These are phyloP conservation scores for Capsicum chinense DNA, from an alignment of 257 asterid species.

Conservation along the genomic window DNA sequence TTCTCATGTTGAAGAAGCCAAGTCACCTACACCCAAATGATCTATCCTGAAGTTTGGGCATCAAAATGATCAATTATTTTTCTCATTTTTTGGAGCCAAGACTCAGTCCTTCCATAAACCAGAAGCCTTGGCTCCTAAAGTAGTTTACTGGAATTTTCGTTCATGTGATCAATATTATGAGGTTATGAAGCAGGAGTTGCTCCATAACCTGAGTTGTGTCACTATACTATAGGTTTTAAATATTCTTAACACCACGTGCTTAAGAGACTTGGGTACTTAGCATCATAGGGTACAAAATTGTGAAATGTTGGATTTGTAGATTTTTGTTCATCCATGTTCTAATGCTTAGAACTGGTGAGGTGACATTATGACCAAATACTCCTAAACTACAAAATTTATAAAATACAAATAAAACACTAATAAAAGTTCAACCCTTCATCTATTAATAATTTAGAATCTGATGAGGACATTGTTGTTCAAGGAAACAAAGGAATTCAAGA, in stretches of 20 bases:
- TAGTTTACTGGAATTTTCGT: not conserved
- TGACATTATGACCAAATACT: not conserved
- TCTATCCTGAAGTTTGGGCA: not conserved
- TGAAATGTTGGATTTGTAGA: constrained; percentile 21
- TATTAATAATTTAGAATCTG: too few relatives aligned
- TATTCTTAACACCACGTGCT: not conserved
- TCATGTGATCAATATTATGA: not conserved
- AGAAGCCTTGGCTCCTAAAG: not conserved
- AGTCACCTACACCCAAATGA: constrained; percentile 32
- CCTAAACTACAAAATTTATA: not conserved
- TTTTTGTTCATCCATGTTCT: not conserved
- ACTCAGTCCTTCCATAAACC: not conserved
- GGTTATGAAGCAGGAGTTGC: not conserved
- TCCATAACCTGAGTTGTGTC: not conserved
- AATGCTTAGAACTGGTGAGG: not conserved
- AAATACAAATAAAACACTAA: not conserved
- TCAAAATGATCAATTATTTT: not conserved
- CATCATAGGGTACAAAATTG: not conserved
- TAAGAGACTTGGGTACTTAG: not conserved
- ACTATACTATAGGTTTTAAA: too few relatives aligned
- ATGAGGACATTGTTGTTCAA: too few relatives aligned
- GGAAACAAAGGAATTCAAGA: too few relatives aligned
- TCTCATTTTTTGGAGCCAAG: constrained; percentile 38
- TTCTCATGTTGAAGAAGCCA: constrained; percentile 39
- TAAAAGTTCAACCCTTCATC: too few relatives aligned